Evolutionary conservation across 2,329 filamentous ascomycete genomes (phyloP).

Genomic region (Lecanicillium sp.): DNA sequence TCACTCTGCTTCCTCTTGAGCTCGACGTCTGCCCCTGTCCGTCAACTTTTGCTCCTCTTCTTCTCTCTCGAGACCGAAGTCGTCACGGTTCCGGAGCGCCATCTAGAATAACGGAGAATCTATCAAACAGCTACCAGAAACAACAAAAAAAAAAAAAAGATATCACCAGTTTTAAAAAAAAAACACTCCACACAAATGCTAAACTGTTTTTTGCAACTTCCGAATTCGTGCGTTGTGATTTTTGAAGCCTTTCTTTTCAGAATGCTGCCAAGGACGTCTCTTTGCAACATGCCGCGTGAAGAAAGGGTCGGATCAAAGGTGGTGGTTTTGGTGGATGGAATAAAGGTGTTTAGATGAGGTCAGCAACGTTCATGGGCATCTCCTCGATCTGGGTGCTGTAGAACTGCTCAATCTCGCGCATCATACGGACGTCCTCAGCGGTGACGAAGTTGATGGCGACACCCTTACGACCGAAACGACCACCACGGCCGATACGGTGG

Average conservation of each 20-base stretch:
- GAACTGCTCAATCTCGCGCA: constrained; percentile 99
- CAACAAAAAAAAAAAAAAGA: constrained; percentile 16
- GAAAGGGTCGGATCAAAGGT: constrained; percentile 14
- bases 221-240: constrained; percentile 2
- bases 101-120: constrained; percentile 30
- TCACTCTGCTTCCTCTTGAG: constrained; percentile 8
- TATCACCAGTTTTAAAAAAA: neutral
- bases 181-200: constrained; percentile 19
- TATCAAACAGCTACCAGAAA: constrained; percentile 30
- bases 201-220: constrained; percentile 11
- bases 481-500: constrained; percentile 98
- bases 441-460: constrained; percentile 99
- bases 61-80: constrained; percentile 17
- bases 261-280: neutral
- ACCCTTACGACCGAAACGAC: constrained; percentile 99
- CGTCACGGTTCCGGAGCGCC: constrained; percentile 18
- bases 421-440: constrained; percentile 97
- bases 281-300: constrained; percentile 12
- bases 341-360: constrained; percentile 54
- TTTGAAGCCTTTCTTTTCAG: constrained; percentile 9
- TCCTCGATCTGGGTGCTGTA: constrained; percentile 99
- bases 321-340: constrained; percentile 11
- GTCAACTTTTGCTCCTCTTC: neutral
- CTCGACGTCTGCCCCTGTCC: no score
- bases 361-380: constrained; percentile 94